Evolutionary conservation across 140 eudicot species (phyloP).

Genomic region (Ambrosia hybrid): DNA sequence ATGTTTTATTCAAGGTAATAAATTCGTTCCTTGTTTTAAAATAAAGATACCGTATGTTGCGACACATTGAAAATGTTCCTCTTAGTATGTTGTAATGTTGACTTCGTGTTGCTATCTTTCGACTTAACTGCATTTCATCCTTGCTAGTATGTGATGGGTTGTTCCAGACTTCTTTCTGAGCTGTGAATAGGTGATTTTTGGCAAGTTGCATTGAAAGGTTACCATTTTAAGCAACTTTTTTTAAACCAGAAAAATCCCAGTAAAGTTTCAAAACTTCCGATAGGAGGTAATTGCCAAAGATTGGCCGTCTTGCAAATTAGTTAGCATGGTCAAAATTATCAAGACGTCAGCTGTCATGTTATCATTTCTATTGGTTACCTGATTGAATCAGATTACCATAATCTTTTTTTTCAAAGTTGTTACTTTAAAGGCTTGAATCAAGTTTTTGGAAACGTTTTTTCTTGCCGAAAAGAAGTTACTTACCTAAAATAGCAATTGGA

Average conservation of each 20-base stretch:
- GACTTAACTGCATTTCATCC: background rate
- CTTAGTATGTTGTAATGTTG: background rate
- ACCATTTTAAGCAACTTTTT: background rate
- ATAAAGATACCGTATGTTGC: too few relatives aligned
- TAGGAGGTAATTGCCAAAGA: background rate
- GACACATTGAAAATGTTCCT: too few relatives aligned
- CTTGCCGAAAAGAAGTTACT: background rate
- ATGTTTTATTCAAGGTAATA: conserved; percentile 62
- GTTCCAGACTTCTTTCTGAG: too few relatives aligned
- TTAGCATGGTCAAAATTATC: background rate
- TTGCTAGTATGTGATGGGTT: too few relatives aligned
- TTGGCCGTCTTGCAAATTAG: background rate
- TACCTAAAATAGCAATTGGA: background rate
- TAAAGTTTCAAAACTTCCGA: background rate
- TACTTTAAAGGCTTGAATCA: background rate
- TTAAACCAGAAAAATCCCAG: background rate
- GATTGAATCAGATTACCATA: background rate
- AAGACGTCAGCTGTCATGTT: background rate
- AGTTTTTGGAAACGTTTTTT: background rate
- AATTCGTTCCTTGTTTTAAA: background rate
- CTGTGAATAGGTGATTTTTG: too few relatives aligned
- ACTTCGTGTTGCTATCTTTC: background rate
- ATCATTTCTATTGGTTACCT: background rate
- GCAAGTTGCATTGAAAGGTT: too few relatives aligned
- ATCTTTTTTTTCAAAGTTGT: background rate